Evolutionary conservation across 306 rosid genomes (phyloP), one percentile per base, ranked within the genome.

Genomic region (Pachyrhizus erosus): DNA sequence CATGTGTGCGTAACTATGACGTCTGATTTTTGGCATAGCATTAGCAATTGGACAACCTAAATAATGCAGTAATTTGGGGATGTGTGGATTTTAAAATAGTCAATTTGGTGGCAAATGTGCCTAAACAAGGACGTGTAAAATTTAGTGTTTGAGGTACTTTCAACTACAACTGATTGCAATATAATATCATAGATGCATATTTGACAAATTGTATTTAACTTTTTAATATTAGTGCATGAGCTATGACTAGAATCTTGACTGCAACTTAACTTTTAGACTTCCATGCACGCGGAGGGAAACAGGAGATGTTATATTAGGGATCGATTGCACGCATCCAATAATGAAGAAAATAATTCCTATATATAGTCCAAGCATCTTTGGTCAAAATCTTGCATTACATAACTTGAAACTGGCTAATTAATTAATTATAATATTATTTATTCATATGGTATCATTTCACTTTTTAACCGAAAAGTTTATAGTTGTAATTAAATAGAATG

Each of bases 161-260:
- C 79, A 75, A 46, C 58, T 45, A 46, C 57, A 58, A 5, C 18
- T 48, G 51, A 27, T 61, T 61, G 57, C 13, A 58, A 48, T 72
- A 82, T 77, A 75, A 48, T 58, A 55, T 48, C 34, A 37, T 52
- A 18, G 51, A 34, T 66, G 65, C 73, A 71, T 48, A 71, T 76
- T 65, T 55, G 74, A 83, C 83, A 52, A 79, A 70, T 79, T 79
- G 67, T 26, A 77, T 55, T 65, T 46, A 29, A 55, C 17, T 69
- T 67, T 77, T 80, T 29, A 27, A 57, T 21, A 31, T 29, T 72
- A 61, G 58, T 42, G 83, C 66, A 62, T 69, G 83, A 42, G 48
- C 71, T 76, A 57, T 77, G 54, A 80, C 68, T 76, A 51, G 82
- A 83, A 83, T 77, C 79, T 79, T 80, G 80, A 80, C 85, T 70